Percentiles rank a stretch among this genome's conserved stretches.
Conservation (phyloP, 768 basidiomycete genomes). For the Tremella mesenterica region DNA sequence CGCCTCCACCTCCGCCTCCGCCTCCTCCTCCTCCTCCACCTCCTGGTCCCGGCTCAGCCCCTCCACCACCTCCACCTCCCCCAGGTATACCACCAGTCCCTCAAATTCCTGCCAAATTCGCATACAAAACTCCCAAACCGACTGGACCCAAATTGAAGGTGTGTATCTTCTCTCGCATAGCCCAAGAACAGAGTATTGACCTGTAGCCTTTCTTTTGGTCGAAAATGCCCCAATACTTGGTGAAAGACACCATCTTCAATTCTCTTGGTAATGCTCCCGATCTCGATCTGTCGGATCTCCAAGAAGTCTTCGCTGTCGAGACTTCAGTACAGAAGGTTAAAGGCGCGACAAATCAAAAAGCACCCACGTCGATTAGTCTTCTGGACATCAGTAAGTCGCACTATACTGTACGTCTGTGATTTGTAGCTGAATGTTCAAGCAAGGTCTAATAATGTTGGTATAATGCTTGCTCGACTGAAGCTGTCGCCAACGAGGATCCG, state of each 20-base stretch:
- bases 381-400: conserved; percentile 56
- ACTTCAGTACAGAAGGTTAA: conserved; percentile 45
- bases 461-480: conserved; percentile 74
- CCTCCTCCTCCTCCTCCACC: conserved; percentile 10
- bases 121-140: neutral
- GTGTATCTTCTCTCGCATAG: neutral
- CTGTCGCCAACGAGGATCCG: conserved; percentile 58
- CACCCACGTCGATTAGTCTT: conserved; percentile 51
- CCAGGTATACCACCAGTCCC: conserved; percentile 6
- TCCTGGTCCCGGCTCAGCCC: conserved; percentile 5
- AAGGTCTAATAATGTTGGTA: conserved; percentile 76
- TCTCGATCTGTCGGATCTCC: conserved; percentile 63
- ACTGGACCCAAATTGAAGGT: conserved; percentile 17
- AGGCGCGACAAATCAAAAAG: conserved; percentile 39
- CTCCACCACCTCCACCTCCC: conserved; percentile 9
- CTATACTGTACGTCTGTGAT: too few relatives aligned
- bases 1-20: conserved; percentile 8
- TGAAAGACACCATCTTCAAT: conserved; percentile 60
- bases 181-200: neutral
- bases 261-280: conserved; percentile 30
- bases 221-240: conserved; percentile 53
- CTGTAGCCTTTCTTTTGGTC: conserved; percentile 80
- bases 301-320: conserved; percentile 59
- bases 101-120: neutral
- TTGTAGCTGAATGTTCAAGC: conserved; percentile 26